These are phyloP conservation scores for Saturnispora dispora DNA, from an alignment of 805 yeast species.

Conservation along the genomic window DNA sequence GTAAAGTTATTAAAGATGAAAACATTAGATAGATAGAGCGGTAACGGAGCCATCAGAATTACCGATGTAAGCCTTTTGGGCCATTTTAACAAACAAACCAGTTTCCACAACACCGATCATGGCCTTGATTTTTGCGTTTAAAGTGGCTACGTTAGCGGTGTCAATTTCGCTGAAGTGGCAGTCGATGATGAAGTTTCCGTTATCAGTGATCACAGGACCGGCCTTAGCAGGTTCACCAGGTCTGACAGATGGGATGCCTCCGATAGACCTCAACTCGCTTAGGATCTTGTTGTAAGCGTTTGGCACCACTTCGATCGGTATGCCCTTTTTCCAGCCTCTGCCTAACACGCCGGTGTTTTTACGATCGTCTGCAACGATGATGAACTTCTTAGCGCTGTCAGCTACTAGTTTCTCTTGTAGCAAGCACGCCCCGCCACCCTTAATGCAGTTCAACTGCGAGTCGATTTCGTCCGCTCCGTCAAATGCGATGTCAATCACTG, in stretches of 20 bases:
- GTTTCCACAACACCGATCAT: constrained; percentile 95
- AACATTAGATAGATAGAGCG: constrained; percentile 30
- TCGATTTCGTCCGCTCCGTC: constrained; percentile 99
- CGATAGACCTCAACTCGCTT: constrained; percentile 50
- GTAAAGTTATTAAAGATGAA: neutral
- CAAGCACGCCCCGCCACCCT: constrained; percentile 98
- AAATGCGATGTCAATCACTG: constrained; percentile 82
- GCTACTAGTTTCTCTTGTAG: constrained; percentile 96
- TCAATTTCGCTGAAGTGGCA: constrained; percentile 83
- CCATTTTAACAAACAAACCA: constrained; percentile 73
- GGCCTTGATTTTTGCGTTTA: constrained; percentile 60
- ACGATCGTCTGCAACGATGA: constrained; percentile 87
- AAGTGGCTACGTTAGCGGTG: constrained; percentile 30
- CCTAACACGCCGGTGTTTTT: constrained; percentile 74
- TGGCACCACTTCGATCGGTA: constrained; percentile 94
- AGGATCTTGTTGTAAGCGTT: constrained; percentile 72
- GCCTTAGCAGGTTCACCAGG: constrained; percentile 90
- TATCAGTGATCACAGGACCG: constrained; percentile 94
- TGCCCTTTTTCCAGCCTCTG: constrained; percentile 75
- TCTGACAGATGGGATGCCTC: constrained; percentile 63
- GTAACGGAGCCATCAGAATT: constrained; percentile 56
- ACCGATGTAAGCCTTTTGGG: constrained; percentile 81
- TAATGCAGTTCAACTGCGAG: constrained; percentile 67
- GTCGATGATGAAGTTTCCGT: constrained; percentile 86
- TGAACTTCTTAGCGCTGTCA: constrained; percentile 60